phyloP scores from a whole-genome alignment of 108 stramenopile genomes.

The Conticribra weissflogii region DNA sequence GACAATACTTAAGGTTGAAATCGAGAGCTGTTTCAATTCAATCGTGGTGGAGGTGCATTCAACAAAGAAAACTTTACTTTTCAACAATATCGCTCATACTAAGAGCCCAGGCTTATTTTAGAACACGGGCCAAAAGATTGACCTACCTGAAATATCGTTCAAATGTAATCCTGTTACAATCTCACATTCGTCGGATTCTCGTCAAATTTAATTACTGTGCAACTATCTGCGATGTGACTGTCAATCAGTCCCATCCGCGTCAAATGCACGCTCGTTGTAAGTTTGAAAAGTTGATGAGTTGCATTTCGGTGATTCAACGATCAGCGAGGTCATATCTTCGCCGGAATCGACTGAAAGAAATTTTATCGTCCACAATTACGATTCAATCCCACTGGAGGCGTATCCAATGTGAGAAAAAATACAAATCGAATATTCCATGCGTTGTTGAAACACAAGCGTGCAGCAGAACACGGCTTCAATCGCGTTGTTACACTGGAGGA shows the following conservation, averaged over 20 bases:
- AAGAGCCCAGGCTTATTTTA: slow-evolving; percentile 6
- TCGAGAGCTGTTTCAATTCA: neutral
- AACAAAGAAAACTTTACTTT: neutral
- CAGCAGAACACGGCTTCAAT: neutral
- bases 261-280: too few species aligned
- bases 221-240: too few species aligned
- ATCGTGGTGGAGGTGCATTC: neutral
- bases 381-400: slow-evolving; percentile 3
- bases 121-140: slow-evolving; percentile 1
- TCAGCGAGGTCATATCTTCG: neutral
- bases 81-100: slow-evolving; percentile 1
- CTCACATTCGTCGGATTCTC: neutral
- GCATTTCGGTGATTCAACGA: neutral
- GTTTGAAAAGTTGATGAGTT: too few species aligned
- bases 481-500: neutral
- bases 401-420: slow-evolving; percentile 1
- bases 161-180: slow-evolving; percentile 6
- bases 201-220: too few species aligned
- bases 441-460: slow-evolving; percentile 18
- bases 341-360: neutral
- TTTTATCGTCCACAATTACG: neutral
- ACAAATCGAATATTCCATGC: neutral
- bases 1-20: neutral
- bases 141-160: neutral
- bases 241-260: too few species aligned